phyloP scores from a whole-genome alignment of 75 land plant genomes.

The Selaginella moellendorffii region DNA sequence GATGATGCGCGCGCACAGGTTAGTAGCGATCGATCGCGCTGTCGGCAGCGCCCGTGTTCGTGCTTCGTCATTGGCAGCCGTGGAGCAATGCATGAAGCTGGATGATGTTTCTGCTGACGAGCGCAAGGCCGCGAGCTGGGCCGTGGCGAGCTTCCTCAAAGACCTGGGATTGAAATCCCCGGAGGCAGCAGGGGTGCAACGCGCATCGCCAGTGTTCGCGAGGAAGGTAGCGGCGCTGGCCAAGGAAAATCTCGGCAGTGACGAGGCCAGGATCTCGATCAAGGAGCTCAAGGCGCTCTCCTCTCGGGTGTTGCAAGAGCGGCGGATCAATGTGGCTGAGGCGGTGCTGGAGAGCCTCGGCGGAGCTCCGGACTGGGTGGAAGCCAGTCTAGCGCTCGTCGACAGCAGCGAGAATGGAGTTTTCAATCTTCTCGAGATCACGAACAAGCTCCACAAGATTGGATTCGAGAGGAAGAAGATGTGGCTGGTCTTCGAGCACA shows the following conservation, averaged over 20 bases:
- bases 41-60: no score
- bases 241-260: not conserved
- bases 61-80: no score
- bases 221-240: not conserved
- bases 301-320: not conserved
- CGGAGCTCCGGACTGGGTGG: not conserved
- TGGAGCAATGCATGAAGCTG: not conserved
- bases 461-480: not conserved
- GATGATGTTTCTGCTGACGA: not conserved
- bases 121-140: not conserved
- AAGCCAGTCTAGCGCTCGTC: not conserved
- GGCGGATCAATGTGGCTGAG: not conserved
- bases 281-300: not conserved
- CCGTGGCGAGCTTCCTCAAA: not conserved
- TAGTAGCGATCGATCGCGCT: no score
- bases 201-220: not conserved
- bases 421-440: not conserved
- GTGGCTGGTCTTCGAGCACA: not conserved
- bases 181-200: not conserved
- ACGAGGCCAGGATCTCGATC: not conserved
- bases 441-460: not conserved
- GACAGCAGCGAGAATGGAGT: not conserved
- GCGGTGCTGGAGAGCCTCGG: not conserved
- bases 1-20: no score
- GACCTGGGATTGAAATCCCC: not conserved